Evolutionary conservation across 192 early-diverging fungal species (phyloP), one percentile per base, ranked within the genome.

Genomic region (Entomortierella lignicola): DNA sequence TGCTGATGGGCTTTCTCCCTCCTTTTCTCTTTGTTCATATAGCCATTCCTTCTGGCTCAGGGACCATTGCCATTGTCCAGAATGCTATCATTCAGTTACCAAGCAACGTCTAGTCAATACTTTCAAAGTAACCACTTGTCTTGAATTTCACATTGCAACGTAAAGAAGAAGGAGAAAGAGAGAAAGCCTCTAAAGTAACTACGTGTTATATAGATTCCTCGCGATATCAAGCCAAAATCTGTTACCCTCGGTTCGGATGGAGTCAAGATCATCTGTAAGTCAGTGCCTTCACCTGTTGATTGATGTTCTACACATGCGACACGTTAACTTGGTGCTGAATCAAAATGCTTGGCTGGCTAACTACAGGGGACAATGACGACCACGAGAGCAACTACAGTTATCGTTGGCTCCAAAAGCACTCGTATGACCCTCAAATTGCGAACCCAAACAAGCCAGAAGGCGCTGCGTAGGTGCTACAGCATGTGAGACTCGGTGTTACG

Each of bases 41-140:
- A 91, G 87, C 69, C 88, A 94, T 72, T 70, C 86, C 18, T 84
- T 96, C 41, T 96, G 94, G 94, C 85, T 96, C 41, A 82, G 94
- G 11, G 93, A 96, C 67, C 94, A 96, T 75, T 96, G 94, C 72
- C 86, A 84, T 27, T 96, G 94, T 56, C 81, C 86, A 3, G 50
- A 87, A 37, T 96, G 94, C 68, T 96, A 88, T 72, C 94, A 95
- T 54, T 69, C 84, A 7, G 71, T 89, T 18, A 95, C 94, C 0
- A 92, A 91, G 50, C 94, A 96, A 71, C 81, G 94, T 13, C 83
- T 95, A 17, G 64, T 94, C 17, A 85, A 93, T 66, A 95, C 94
- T 1, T 89, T 86, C 72, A 60, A 66, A 47, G 85, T 86, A 66
- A 20, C 17, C 44, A 47, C 8, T 13, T 10, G 13, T 6, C 39